phyloP scores from a whole-genome alignment of 1,139 yeast species.

The Zygosaccharomyces sapae region DNA sequence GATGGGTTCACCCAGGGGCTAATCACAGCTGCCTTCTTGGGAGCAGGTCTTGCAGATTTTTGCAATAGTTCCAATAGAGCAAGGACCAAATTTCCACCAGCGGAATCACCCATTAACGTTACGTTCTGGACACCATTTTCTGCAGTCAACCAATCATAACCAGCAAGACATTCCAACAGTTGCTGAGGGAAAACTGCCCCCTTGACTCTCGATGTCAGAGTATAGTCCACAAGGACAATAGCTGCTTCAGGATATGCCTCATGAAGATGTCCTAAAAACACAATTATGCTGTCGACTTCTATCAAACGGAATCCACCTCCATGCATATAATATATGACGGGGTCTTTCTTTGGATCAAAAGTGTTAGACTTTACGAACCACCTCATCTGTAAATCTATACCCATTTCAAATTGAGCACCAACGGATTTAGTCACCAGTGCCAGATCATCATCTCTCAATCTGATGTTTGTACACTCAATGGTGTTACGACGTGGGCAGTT shows the following conservation, averaged over 20 bases:
- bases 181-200: conserved; percentile 16
- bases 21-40: conserved; percentile 22
- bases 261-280: conserved; percentile 16
- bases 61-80: conserved; percentile 18
- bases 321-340: conserved; percentile 20
- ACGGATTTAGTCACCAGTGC: conserved; percentile 1
- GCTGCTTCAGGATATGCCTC: conserved; percentile 17
- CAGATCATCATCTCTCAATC: conserved; percentile 3
- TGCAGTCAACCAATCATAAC: conserved; percentile 15
- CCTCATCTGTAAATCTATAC: background rate
- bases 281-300: conserved; percentile 16
- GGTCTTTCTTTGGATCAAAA: conserved; percentile 19
- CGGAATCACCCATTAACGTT: conserved; percentile 28
- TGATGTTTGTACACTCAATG: background rate
- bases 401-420: conserved; percentile 1
- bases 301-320: conserved; percentile 27
- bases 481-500: background rate
- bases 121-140: conserved; percentile 16
- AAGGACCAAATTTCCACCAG: conserved; percentile 28
- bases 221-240: conserved; percentile 20
- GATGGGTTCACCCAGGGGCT: conserved; percentile 33
- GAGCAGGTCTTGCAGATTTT: conserved; percentile 13
- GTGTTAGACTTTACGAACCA: conserved; percentile 15
- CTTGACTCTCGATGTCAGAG: conserved; percentile 11
- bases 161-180: conserved; percentile 16